Percentiles rank a stretch among this genome's conserved stretches.
These are phyloP conservation scores for Lactifluus echinatus DNA, from an alignment of 768 basidiomycete species.

Conservation along the genomic window DNA sequence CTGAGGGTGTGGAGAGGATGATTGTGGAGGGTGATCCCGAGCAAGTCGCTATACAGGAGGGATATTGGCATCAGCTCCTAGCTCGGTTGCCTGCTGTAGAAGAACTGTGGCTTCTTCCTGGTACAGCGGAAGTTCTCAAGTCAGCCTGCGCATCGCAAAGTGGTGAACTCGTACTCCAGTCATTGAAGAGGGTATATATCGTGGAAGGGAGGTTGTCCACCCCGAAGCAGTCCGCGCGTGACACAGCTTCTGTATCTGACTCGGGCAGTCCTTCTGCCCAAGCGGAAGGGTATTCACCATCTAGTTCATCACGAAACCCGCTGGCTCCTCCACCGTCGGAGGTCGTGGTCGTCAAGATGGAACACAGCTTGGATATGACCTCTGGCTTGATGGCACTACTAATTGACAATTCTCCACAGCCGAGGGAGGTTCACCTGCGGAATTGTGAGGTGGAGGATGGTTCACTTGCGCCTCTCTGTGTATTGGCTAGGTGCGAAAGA, in stretches of 20 bases:
- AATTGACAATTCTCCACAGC: background rate
- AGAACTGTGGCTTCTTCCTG: slow-evolving; percentile 3
- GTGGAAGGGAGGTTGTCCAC: background rate
- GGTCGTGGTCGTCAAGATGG: background rate
- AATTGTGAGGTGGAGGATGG: slow-evolving; percentile 4
- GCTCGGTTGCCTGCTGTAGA: background rate
- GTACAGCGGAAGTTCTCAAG: background rate
- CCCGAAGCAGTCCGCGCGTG: background rate
- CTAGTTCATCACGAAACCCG: background rate
- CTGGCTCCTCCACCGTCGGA: background rate
- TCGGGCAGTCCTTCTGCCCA: background rate
- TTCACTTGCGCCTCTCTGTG: background rate
- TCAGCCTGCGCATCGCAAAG: background rate
- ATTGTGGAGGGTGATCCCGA: background rate
- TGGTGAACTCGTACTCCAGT: background rate
- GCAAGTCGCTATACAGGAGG: background rate
- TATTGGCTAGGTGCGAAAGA: background rate
- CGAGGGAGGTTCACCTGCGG: background rate
- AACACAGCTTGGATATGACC: background rate
- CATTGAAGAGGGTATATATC: slow-evolving; percentile 3
- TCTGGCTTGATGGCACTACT: slow-evolving; percentile 7
- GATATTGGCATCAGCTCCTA: slow-evolving; percentile 8
- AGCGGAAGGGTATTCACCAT: background rate
- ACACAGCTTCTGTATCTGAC: background rate
- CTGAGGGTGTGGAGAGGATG: background rate